Conservation (phyloP, 2,329 filamentous ascomycete species). For the Clarireedia sp. region DNA sequence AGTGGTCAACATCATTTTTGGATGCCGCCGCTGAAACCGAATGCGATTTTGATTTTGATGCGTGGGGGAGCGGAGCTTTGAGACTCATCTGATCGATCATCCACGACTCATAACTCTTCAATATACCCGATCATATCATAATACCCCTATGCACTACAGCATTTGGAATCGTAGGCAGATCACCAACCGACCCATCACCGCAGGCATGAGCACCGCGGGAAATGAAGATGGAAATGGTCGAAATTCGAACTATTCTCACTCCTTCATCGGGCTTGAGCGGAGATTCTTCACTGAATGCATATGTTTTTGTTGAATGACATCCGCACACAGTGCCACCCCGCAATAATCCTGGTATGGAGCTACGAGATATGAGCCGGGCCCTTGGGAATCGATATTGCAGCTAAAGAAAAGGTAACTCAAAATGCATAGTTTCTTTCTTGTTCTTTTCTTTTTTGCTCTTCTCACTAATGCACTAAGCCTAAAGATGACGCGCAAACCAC, state of each 20-base stretch:
- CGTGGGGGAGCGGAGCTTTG: background rate
- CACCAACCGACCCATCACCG: too few relatives aligned
- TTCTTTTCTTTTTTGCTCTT: background rate
- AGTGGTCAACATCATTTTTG: background rate
- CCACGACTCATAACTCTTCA: too few relatives aligned
- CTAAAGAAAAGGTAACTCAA: background rate
- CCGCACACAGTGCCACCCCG: slow-evolving; percentile 8
- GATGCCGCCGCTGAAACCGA: background rate
- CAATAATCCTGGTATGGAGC: slow-evolving; percentile 9
- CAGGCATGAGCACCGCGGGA: too few relatives aligned
- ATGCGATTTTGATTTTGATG: background rate
- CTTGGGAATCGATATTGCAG: slow-evolving; percentile 3
- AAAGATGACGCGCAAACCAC: slow-evolving; percentile 7
- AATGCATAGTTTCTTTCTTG: background rate
- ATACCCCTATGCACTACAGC: too few relatives aligned
- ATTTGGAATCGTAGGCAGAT: too few relatives aligned
- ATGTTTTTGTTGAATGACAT: background rate
- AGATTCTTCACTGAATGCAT: background rate
- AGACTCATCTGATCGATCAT: too few relatives aligned
- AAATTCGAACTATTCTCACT: too few relatives aligned
- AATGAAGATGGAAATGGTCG: background rate
- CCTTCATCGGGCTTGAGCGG: background rate
- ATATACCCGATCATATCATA: too few relatives aligned
- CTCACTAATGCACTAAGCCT: background rate
- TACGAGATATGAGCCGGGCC: slow-evolving; percentile 6